These are phyloP conservation scores for Geopyxis carbonaria DNA, from an alignment of 495 filamentous ascomycete species.

Conservation along the genomic window DNA sequence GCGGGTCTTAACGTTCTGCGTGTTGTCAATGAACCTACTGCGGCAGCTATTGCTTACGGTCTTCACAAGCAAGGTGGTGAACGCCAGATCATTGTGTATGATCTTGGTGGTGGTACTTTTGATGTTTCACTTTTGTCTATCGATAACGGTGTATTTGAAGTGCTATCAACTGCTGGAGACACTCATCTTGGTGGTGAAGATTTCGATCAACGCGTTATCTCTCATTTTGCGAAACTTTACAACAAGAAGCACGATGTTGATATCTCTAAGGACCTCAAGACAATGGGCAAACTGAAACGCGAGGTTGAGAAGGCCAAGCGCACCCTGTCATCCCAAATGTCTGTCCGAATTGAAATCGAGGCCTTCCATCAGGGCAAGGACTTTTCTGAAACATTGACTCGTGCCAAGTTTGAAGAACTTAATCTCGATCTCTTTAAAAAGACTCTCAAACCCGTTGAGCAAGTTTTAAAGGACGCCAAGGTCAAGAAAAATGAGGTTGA, in stretches of 20 bases:
- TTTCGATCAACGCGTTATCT: slow-evolving; percentile 97
- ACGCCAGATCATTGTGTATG: slow-evolving; percentile 87
- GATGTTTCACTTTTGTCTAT: slow-evolving; percentile 98
- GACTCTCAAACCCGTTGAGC: slow-evolving; percentile 97
- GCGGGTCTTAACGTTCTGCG: slow-evolving; percentile 92
- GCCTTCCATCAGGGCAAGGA: slow-evolving; percentile 93
- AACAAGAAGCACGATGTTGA: slow-evolving; percentile 96
- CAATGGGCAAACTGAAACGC: slow-evolving; percentile 99
- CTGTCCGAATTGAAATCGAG: slow-evolving; percentile 94
- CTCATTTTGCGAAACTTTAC: slow-evolving; percentile 93
- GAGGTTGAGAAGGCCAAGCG: slow-evolving; percentile 99
- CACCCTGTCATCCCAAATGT: slow-evolving; percentile 96
- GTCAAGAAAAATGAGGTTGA: slow-evolving; percentile 72
- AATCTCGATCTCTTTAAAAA: slow-evolving; percentile 98
- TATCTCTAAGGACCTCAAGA: slow-evolving; percentile 87
- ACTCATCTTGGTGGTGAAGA: slow-evolving; percentile 99
- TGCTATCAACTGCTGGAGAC: slow-evolving; percentile 94
- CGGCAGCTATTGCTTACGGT: slow-evolving; percentile 75
- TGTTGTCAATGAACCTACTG: slow-evolving; percentile 90
- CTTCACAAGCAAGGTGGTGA: slow-evolving; percentile 74
- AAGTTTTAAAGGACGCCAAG: slow-evolving; percentile 86
- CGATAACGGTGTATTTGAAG: slow-evolving; percentile 95
- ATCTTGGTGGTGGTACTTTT: slow-evolving; percentile 99
- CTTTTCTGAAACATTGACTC: slow-evolving; percentile 95
- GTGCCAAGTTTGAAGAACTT: slow-evolving; percentile 97